A percentile compares a stretch with the other conserved stretches of the same genome.
Evolutionary conservation across 352 stramenopile species (phyloP).

Genomic region (Globisporangium cystogenes): DNA sequence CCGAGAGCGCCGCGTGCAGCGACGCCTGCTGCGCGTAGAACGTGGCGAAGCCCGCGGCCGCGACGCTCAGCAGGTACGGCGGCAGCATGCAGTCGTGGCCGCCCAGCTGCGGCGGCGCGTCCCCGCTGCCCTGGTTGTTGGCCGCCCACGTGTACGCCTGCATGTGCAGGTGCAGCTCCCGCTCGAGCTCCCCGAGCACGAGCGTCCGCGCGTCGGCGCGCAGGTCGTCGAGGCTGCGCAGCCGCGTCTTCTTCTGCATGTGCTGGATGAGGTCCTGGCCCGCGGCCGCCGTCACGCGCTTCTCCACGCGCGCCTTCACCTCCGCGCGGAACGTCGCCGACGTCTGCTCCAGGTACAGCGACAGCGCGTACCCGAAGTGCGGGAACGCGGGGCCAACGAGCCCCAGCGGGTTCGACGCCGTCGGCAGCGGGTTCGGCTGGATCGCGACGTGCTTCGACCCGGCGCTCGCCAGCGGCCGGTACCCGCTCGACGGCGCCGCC

Average conservation of each 20-base stretch:
- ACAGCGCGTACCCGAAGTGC: slow-evolving; percentile 57
- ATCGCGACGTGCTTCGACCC: slow-evolving; percentile 58
- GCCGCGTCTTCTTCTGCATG: slow-evolving; percentile 81
- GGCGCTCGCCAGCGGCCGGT: slow-evolving; percentile 5
- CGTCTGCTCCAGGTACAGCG: slow-evolving; percentile 71
- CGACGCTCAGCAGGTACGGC: slow-evolving; percentile 55
- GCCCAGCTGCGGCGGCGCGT: slow-evolving; percentile 7
- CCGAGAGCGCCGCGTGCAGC: slow-evolving; percentile 23
- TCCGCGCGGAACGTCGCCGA: slow-evolving; percentile 59
- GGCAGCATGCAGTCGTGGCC: slow-evolving; percentile 21
- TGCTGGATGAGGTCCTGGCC: slow-evolving; percentile 73
- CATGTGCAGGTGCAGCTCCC: slow-evolving; percentile 67
- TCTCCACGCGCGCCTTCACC: slow-evolving; percentile 69
- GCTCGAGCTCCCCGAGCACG: slow-evolving; percentile 67
- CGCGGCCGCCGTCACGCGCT: slow-evolving; percentile 62
- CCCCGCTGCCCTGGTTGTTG: slow-evolving; percentile 11
- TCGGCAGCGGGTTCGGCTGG: slow-evolving; percentile 74
- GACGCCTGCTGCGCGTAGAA: slow-evolving; percentile 53
- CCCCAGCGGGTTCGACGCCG: slow-evolving; percentile 60
- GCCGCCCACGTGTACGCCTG: slow-evolving; percentile 60
- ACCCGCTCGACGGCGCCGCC: slow-evolving; percentile 14
- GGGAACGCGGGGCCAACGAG: slow-evolving; percentile 47
- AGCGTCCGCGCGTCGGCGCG: slow-evolving; percentile 54
- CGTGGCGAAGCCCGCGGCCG: slow-evolving; percentile 43
- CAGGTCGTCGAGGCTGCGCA: slow-evolving; percentile 65